Base-by-base conservation (phyloP, 352 stramenopile genomes). In the Phytophthora cactorum region DNA sequence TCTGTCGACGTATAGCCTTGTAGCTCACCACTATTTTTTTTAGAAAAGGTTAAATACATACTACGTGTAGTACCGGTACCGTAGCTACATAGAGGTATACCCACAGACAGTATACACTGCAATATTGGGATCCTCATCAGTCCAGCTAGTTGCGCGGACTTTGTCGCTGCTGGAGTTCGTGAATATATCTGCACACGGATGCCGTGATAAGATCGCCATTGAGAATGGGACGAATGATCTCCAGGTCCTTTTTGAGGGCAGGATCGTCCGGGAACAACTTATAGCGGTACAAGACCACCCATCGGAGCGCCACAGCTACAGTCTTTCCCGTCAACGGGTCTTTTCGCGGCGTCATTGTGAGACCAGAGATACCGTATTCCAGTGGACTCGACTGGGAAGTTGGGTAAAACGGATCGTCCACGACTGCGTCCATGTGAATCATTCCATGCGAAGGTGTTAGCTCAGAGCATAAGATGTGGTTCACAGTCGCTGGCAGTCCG, bases 151-250 rank as follows among this genome's bases (percentile, higher is more conserved):
- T 50, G 22, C 44, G 44, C 4, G 49, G n/a, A 31, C 28, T 41
- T 34, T 31, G 44, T 32, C 28, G 36, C 8, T 67, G 50, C 25
- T 63, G 66, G 6, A 66, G 52, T 6, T 69, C 52, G 8, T 66
- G 59, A 53, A 79, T 53, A 53, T 73, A 69, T 22, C 53, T 22
- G 25, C 65, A 74, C 38, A 80, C 22, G 8, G 66, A 43, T 1
- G 72, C 59, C 17, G 69, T 74, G 44, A 80, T 72, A 11, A 80
- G 39, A 52, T 80, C 72, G 12, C 68, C 72, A 44, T 80, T 80
- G 10, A 75, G 11, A 44, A 77, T 72, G n/a, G 72, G 52, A 12
- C 68, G 69, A 34, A 65, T 60, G 15, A 64, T 56, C 12, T 60
- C 46, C 64, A 77, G 14, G 38, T 73, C 61, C 5, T 64, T 29